phyloP scores from a whole-genome alignment of 805 yeast genomes.

The Cephaloascus fragrans region DNA sequence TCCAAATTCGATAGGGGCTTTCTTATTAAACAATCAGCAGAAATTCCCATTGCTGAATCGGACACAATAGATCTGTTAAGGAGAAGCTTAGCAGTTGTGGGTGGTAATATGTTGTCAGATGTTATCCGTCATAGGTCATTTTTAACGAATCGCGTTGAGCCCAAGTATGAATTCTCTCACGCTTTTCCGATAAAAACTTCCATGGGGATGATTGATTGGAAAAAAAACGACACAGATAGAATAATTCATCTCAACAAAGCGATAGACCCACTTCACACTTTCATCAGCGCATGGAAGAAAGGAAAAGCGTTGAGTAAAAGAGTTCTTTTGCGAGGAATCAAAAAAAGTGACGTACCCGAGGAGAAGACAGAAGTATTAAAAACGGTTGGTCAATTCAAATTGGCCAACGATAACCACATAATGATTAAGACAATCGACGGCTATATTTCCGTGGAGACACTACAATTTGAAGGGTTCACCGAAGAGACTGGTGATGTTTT shows the following conservation, averaged over 20 bases:
- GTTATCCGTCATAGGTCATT: slow-evolving; percentile 27
- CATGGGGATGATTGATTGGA: slow-evolving; percentile 42
- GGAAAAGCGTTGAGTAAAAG: slow-evolving; percentile 15
- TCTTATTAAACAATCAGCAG: slow-evolving; percentile 48
- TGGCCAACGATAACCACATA: slow-evolving; percentile 12
- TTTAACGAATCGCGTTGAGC: slow-evolving; percentile 6
- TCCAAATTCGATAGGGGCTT: slow-evolving; percentile 74
- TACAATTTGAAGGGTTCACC: slow-evolving; percentile 49
- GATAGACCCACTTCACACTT: slow-evolving; percentile 47
- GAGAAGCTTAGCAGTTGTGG: slow-evolving; percentile 43
- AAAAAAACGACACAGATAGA: slow-evolving; percentile 17
- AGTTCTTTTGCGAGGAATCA: slow-evolving; percentile 37
- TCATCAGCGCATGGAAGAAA: slow-evolving; percentile 14
- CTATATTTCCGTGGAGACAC: slow-evolving; percentile 16
- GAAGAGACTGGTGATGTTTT: slow-evolving; percentile 38
- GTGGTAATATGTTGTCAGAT: slow-evolving; percentile 47
- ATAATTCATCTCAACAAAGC: slow-evolving; percentile 37
- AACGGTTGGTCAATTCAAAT: slow-evolving; percentile 14
- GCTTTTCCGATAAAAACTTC: slow-evolving; percentile 46
- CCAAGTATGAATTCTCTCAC: slow-evolving; percentile 29
- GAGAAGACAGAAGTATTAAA: slow-evolving; percentile 1
- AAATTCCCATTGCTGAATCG: slow-evolving; percentile 23
- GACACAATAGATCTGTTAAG: slow-evolving; percentile 40
- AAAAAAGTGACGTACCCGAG: slow-evolving; percentile 2
- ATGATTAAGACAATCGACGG: slow-evolving; percentile 37